Base-by-base conservation (phyloP, 2,329 filamentous ascomycete species). In the Pestalotiopsis sp. region DNA sequence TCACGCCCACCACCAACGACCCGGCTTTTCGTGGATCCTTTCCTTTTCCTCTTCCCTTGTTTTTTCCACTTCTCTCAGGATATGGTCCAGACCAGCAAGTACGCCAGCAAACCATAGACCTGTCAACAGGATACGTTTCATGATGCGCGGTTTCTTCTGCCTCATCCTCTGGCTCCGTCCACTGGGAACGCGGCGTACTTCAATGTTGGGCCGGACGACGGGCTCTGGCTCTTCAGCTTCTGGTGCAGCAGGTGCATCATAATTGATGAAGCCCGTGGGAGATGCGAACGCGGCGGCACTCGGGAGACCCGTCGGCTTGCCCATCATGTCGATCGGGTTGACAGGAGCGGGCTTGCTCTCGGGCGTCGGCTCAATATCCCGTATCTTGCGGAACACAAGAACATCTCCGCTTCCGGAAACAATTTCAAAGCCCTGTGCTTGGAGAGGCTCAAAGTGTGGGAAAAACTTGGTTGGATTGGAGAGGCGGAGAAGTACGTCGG, bases 401-500 rank as follows among this genome's bases (percentile, higher is more conserved):
- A 92, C 82, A 71, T 93, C 86, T 5, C 86, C 86, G 62, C 83
- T 83, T 1, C 90, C 90, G 2, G 90, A 88, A 1, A 90, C 85
- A 52, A 92, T 89, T 73, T 92, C 90, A 70, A 89, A 93, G 0
- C 91, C 91, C 67, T 91, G 83, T 0, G 82, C 80, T 69, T 90
- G 84, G 1, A 92, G 82, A 1, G 83, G 78, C 3, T 82, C 81
- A 68, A 93, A 89, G 72, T 92, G 84, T 3, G 90, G 85, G 13
- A 92, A 83, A 78, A 93, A 93, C 71, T 88, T 88, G 64, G 86
- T 83, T 0, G 91, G 90, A 70, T 91, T 86, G 0, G 88, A 86
- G 20, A 93, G 82, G 7, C 85, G 85, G 2, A 87, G 82, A 2
- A 93, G 80, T 1, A 88, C 87, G 62, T 91, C 87, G 9, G 88